Percentiles rank a stretch among this genome's conserved stretches.
Conservation (phyloP, 805 yeast species). For the Ogataea sp. region DNA sequence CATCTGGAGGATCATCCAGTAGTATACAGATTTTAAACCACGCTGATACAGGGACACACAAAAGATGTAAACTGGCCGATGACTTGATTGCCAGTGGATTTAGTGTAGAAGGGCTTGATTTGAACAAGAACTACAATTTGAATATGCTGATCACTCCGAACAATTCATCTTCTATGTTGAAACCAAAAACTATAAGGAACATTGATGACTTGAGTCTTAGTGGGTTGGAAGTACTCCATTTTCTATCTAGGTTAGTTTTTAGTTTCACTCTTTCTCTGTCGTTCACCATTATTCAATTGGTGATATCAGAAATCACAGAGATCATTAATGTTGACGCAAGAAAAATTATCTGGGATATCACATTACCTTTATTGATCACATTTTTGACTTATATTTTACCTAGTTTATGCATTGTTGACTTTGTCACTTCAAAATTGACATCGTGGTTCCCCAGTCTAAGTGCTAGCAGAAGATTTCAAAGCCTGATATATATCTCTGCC, state of each 20-base stretch:
- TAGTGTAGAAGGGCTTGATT: neutral
- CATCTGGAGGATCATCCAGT: neutral
- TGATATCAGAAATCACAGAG: constrained; percentile 20
- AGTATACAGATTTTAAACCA: neutral
- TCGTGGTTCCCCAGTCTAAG: neutral
- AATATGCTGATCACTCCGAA: too few species aligned
- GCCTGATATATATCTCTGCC: neutral
- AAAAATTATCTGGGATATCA: constrained; percentile 28
- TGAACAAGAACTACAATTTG: too few species aligned
- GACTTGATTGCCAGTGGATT: neutral
- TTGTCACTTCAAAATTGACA: constrained; percentile 5
- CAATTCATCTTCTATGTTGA: neutral
- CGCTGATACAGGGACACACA: too few species aligned
- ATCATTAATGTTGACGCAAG: constrained; percentile 18
- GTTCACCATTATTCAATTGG: constrained; percentile 19
- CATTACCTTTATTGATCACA: constrained; percentile 30
- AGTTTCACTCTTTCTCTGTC: constrained; percentile 19
- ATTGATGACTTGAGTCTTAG: neutral
- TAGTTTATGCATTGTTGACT: constrained; percentile 25
- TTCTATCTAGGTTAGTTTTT: constrained; percentile 6
- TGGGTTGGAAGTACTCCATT: neutral
- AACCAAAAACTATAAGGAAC: neutral
- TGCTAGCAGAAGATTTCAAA: neutral
- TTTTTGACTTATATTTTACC: constrained; percentile 37
- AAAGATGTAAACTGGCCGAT: neutral